These are phyloP conservation scores for Acanthamoeba sp. DNA, from an alignment of 208 protist species.

Conservation along the genomic window DNA sequence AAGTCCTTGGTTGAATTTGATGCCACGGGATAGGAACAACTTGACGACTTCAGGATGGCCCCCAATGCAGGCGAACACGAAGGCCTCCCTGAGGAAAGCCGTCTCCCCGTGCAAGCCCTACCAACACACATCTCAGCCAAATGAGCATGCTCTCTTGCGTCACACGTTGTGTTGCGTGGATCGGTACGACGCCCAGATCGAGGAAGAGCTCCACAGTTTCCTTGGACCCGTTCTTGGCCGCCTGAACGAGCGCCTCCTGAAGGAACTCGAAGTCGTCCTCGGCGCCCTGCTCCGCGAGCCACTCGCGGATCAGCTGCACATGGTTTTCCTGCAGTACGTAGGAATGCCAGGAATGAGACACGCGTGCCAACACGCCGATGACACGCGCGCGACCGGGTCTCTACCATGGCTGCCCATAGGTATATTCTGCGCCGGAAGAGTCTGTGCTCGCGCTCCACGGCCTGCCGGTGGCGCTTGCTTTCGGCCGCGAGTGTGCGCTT, in stretches of 20 bases:
- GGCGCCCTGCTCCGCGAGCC: neutral
- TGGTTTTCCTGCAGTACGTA: neutral
- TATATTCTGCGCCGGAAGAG: neutral
- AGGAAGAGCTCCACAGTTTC: neutral
- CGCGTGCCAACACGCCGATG: too few relatives aligned
- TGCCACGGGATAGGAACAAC: neutral
- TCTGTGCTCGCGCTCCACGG: neutral
- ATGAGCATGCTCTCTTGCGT: too few relatives aligned
- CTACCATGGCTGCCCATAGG: neutral
- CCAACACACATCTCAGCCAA: too few relatives aligned
- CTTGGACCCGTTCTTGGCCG: neutral
- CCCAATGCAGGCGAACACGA: neutral
- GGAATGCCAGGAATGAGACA: neutral
- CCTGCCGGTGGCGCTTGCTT: neutral
- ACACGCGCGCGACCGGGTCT: neutral
- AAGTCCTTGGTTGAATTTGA: neutral
- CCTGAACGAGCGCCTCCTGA: neutral
- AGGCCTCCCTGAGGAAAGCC: neutral
- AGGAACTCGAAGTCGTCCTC: neutral
- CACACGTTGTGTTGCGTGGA: too few relatives aligned
- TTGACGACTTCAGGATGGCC: neutral
- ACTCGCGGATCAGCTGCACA: neutral
- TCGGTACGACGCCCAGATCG: neutral
- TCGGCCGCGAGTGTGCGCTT: neutral
- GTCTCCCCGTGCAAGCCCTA: neutral